Conservation (phyloP, 2,329 filamentous ascomycete genomes). For the Curvularia hawaiiensis region DNA sequence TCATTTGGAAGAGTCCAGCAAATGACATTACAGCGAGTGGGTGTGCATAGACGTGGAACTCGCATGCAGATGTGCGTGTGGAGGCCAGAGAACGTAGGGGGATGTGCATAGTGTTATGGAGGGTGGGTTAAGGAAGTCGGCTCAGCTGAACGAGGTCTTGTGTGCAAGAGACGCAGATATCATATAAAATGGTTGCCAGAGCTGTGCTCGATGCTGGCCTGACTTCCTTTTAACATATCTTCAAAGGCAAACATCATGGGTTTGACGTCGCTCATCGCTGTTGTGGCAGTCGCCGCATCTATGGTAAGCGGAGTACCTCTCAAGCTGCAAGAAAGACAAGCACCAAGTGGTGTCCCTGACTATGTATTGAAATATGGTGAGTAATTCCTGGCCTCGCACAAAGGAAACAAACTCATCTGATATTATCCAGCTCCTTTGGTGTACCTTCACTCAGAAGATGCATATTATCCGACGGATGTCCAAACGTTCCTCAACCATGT, state of each 20-base stretch:
- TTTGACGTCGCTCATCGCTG: slow-evolving; percentile 15
- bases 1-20: neutral
- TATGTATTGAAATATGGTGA: slow-evolving; percentile 49
- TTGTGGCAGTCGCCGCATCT: slow-evolving; percentile 18
- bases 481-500: slow-evolving; percentile 49
- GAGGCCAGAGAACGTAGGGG: neutral
- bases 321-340: slow-evolving; percentile 26
- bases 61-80: neutral
- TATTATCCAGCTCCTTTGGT: slow-evolving; percentile 49
- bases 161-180: slow-evolving; percentile 5
- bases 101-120: neutral
- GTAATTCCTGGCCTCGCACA: slow-evolving; percentile 5
- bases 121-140: neutral
- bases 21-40: slow-evolving; percentile 1
- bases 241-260: slow-evolving; percentile 17
- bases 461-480: slow-evolving; percentile 53
- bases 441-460: slow-evolving; percentile 51
- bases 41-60: slow-evolving; percentile 11
- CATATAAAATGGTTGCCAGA: neutral
- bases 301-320: slow-evolving; percentile 26
- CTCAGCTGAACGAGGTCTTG: slow-evolving; percentile 10
- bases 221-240: neutral
- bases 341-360: slow-evolving; percentile 38
- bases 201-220: neutral
- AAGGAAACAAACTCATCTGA: slow-evolving; percentile 11